Conservation (phyloP, 1,284 basidiomycete species). For the Apiotrichum domesticum region DNA sequence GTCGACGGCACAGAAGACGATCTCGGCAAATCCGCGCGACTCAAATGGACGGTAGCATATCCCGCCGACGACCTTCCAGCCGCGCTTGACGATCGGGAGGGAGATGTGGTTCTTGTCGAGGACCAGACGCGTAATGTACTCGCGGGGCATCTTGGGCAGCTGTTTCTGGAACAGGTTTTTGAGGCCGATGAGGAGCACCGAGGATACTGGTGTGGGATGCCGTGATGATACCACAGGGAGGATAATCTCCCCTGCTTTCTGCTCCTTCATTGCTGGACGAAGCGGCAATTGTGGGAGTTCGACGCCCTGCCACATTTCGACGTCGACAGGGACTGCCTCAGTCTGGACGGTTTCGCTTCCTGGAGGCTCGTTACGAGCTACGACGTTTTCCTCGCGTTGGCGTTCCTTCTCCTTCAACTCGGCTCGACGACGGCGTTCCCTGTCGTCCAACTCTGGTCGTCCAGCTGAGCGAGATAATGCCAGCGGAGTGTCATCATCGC, state of each 20-base stretch:
- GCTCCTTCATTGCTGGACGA: constrained; percentile 71
- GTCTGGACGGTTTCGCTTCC: constrained; percentile 14
- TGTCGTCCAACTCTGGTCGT: constrained; percentile 36
- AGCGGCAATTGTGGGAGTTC: constrained; percentile 43
- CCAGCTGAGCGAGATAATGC: constrained; percentile 21
- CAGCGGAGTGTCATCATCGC: constrained; percentile 32
- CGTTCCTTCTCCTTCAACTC: constrained; percentile 54
- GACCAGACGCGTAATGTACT: constrained; percentile 95
- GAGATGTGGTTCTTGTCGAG: constrained; percentile 87
- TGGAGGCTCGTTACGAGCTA: constrained; percentile 63
- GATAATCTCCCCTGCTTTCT: constrained; percentile 75
- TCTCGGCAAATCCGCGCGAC: constrained; percentile 91
- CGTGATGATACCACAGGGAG: constrained; percentile 77
- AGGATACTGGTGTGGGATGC: constrained; percentile 65
- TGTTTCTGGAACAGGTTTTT: constrained; percentile 98
- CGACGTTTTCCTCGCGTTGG: constrained; percentile 64
- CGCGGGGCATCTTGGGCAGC: constrained; percentile 96
- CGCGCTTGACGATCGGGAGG: constrained; percentile 91
- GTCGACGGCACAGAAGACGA: constrained; percentile 97
- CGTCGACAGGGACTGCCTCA: constrained; percentile 20
- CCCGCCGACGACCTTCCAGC: constrained; percentile 93
- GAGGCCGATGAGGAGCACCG: constrained; percentile 83
- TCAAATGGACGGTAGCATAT: constrained; percentile 97
- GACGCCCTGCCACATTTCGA: constrained; percentile 42
- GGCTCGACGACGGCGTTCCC: constrained; percentile 49